Evolutionary conservation across 2,329 filamentous ascomycete species (phyloP).

Genomic region (Sclerotinia borealis): DNA sequence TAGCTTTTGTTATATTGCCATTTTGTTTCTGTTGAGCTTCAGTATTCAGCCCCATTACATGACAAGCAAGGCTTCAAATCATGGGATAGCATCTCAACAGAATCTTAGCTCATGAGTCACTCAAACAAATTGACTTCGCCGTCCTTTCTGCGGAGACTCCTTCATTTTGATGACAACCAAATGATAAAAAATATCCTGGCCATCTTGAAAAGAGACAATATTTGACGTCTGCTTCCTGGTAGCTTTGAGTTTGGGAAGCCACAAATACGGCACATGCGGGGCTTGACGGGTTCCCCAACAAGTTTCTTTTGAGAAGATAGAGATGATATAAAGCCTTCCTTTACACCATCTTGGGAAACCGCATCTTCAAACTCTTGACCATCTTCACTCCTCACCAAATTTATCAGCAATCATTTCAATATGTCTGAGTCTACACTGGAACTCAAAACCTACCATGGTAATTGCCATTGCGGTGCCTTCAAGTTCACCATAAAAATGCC

Average conservation of each 20-base stretch:
- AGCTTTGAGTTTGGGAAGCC: neutral
- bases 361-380: neutral
- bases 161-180: neutral
- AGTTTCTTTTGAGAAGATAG: neutral
- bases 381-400: neutral
- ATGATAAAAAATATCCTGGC: neutral
- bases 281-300: neutral
- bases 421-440: slow-evolving; percentile 3
- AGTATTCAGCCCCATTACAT: neutral
- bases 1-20: neutral
- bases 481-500: slow-evolving; percentile 47
- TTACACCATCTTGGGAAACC: too few species aligned
- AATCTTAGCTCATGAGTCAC: neutral
- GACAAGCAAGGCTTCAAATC: neutral
- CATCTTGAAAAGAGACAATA: neutral
- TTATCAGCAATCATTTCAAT: neutral
- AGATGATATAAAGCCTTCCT: neutral
- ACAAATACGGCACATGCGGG: neutral
- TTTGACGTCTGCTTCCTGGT: neutral
- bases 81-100: neutral
- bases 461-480: slow-evolving; percentile 52
- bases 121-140: neutral
- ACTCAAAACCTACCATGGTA: slow-evolving; percentile 41
- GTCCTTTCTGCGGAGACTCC: neutral
- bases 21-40: neutral